A percentile compares a stretch with the other conserved stretches of the same genome.
phyloP scores from a whole-genome alignment of 148 eudicot species.

The Euryodendron excelsum region DNA sequence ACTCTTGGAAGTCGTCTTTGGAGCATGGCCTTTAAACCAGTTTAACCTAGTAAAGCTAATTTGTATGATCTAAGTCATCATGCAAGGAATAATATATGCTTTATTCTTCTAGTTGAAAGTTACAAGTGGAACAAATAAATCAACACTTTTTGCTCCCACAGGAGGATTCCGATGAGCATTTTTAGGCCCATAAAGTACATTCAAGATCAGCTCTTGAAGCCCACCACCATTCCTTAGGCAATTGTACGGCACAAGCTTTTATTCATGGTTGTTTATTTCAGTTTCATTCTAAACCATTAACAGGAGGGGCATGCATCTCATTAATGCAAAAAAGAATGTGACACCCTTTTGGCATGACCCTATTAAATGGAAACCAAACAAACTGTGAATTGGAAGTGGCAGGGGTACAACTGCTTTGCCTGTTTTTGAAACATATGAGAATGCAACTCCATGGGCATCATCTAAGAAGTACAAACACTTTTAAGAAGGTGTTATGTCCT shows the following conservation, averaged over 20 bases:
- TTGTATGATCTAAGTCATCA: background rate
- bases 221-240: too few species aligned
- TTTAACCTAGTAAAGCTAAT: background rate
- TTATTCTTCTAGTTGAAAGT: too few species aligned
- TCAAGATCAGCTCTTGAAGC: too few species aligned
- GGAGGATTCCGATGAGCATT: too few species aligned
- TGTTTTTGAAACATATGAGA: background rate
- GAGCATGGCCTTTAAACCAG: background rate
- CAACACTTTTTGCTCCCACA: too few species aligned
- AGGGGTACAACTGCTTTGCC: background rate
- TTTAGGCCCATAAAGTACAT: too few species aligned
- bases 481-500: too few species aligned
- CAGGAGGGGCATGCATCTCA: background rate
- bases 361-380: background rate
- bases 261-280: too few species aligned
- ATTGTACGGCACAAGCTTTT: too few species aligned
- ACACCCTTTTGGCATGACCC: background rate
- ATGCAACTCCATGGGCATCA: constrained; percentile 12
- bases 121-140: too few species aligned
- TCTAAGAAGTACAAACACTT: too few species aligned
- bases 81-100: background rate
- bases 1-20: too few species aligned
- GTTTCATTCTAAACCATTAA: background rate
- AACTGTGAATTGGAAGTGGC: background rate
- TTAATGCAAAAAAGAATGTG: background rate